Base-by-base conservation (phyloP, 2,329 filamentous ascomycete species). In the Hymenoscyphus salicellus region DNA sequence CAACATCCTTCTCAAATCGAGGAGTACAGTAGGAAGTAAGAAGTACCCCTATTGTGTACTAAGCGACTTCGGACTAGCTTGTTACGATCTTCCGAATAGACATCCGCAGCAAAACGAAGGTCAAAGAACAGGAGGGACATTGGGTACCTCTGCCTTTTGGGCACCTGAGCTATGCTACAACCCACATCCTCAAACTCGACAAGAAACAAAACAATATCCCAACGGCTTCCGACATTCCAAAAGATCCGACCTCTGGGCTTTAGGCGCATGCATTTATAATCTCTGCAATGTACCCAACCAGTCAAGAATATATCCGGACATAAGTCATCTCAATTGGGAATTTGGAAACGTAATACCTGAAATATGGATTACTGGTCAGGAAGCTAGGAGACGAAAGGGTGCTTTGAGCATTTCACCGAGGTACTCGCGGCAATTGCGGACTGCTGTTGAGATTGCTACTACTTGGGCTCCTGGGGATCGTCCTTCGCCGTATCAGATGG, bases 41-140 rank as follows among this genome's bases (percentile, higher is more conserved):
- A 72, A 70, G 32, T 73, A 73, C 41, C 68, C 68, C 26, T 74
- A 73, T 55, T 68, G 68, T 23, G 67, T 73, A 11, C 63, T 74
- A 14, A 72, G 70, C 33, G 72, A 74, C 55, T 74, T 74, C 43
- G 72, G 72, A 3, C 63, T 74, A 7, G 71, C 70, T 17, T 70
- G 62, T 46, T 66, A 70, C 26, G 64, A 72, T 20, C 32, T 52
- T 38, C 60, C 60, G 1, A 8, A 32, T 6, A 55, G 43, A 2
- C 55, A 70, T 56, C 59, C 62, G 17, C 26, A 56, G 2, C 55
- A 43, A 26, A 63, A 71, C 20, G 16, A 32, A 1, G 32, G 4
- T 16, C 61, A 70, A 26, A 65, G 57, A 33, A 7, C 1, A 8
- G 56, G 60, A 11, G 43, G 16, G 2, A 57, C n/a, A 1, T 32